Conservation (phyloP, 495 filamentous ascomycete species). For the Neurospora tetrasperma region DNA sequence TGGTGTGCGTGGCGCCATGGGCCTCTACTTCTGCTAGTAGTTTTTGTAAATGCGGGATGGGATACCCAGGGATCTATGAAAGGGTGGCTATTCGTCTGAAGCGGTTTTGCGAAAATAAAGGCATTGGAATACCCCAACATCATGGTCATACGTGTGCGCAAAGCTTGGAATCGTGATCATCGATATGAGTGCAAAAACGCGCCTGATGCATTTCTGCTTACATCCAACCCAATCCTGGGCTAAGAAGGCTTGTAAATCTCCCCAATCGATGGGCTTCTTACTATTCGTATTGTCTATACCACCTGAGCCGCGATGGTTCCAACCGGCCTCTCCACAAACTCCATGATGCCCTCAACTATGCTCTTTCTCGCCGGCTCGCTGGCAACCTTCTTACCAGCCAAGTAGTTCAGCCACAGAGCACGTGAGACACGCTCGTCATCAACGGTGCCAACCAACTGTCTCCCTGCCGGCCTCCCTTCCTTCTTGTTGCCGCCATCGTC, state of each 20-base stretch:
- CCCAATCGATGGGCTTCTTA: background rate
- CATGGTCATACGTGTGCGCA: background rate
- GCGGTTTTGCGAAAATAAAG: background rate
- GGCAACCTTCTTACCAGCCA: slow-evolving; percentile 78
- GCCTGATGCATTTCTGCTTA: background rate
- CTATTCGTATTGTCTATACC: slow-evolving; percentile 10
- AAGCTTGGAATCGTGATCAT: background rate
- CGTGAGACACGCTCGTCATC: slow-evolving; percentile 69
- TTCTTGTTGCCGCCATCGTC: slow-evolving; percentile 45
- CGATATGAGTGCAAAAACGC: background rate
- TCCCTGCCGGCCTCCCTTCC: slow-evolving; percentile 25
- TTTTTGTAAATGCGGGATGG: background rate
- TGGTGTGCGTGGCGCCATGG: background rate
- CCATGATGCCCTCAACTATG: slow-evolving; percentile 80
- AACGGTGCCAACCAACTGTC: slow-evolving; percentile 51
- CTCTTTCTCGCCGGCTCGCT: slow-evolving; percentile 71
- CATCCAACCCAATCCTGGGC: background rate
- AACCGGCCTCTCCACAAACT: slow-evolving; percentile 77
- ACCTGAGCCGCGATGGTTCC: slow-evolving; percentile 76
- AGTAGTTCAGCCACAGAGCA: slow-evolving; percentile 80
- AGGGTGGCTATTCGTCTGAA: background rate
- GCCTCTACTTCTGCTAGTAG: background rate
- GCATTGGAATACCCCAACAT: background rate
- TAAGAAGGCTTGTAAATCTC: background rate
- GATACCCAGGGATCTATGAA: background rate